Evolutionary conservation across 164 flowering plant genomes (phyloP), one percentile per base, ranked within the genome.

Genomic region (Taxillus chinensis): DNA sequence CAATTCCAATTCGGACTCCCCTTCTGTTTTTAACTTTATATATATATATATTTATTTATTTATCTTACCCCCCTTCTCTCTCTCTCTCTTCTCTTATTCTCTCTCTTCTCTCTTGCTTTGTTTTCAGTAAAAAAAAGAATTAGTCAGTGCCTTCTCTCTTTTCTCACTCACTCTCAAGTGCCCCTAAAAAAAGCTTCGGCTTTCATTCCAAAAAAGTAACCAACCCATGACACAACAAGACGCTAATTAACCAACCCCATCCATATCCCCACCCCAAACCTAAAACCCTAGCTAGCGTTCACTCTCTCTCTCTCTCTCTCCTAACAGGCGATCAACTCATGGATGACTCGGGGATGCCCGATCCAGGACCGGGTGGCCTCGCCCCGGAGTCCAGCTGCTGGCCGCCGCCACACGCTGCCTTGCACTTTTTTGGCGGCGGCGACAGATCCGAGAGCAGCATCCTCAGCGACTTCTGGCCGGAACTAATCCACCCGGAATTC

Each of bases 381-480:
- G 65, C 75, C 4, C 16, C 66, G 40, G 68, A 71, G 16, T 68
- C 77, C 4, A 63, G 68, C 70, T 83, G 83, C 82, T 13, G 73
- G 10, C 67, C 74, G n/a, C n/a, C n/a, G n/a, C n/a, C 27, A 27
- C 27, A 27, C 27, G 27, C 27, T 27, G 27, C 27, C 27, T 27
- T 27, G 27, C 27, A 27, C 27, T 27, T 27, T 27, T 27, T 27
- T 27, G 27, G 27, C 27, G 27, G 27, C 61, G 61, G 61, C 11
- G 39, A 57, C 12, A 77, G 72, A 51, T 66, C 70, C 14, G 78
- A 72, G 54, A 73, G 62, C 68, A 64, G 54, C 66, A 77, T 84
- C 45, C 67, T 84, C 45, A 59, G 71, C 64, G 87, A 82, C 41
- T 82, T 86, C 70, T 80, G 83, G 0, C 81, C 86, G 91, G 70